Conservation (phyloP, 108 stramenopile genomes). For the Pseudonitzschia pungens region DNA sequence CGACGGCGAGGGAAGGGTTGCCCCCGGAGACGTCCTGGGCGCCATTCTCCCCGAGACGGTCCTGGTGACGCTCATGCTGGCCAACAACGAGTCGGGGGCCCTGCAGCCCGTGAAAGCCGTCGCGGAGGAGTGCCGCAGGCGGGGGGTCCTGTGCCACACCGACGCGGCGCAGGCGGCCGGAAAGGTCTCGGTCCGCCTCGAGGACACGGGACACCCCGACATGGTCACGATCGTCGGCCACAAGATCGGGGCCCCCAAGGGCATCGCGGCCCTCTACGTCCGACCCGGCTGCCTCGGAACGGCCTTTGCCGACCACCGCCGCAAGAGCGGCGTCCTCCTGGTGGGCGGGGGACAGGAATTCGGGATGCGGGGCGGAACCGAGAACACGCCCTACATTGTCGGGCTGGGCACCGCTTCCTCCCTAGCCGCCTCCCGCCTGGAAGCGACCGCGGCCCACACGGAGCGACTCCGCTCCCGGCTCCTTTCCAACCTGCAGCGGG, state of each 20-base stretch:
- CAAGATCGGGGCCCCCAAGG: conserved; percentile 89
- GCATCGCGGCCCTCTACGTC: conserved; percentile 91
- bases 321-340: conserved; percentile 49
- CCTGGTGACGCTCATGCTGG: conserved; percentile 95
- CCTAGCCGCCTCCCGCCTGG: conserved; percentile 35
- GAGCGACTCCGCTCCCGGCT: conserved; percentile 65
- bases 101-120: conserved; percentile 89
- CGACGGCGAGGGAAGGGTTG: conserved; percentile 74
- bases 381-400: conserved; percentile 92
- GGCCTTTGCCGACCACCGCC: conserved; percentile 5
- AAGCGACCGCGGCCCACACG: conserved; percentile 57
- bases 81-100: conserved; percentile 95
- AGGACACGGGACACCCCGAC: conserved; percentile 66
- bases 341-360: conserved; percentile 83
- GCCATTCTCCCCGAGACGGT: conserved; percentile 72
- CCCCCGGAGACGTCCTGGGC: conserved; percentile 51
- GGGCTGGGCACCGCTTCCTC: conserved; percentile 85
- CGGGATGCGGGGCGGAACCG: conserved; percentile 92
- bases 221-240: conserved; percentile 96
- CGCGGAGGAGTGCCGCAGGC: conserved; percentile 63
- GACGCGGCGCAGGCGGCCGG: conserved; percentile 89
- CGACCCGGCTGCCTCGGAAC: conserved; percentile 50
- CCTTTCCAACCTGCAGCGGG: conserved; percentile 42
- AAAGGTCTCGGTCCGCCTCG: conserved; percentile 72
- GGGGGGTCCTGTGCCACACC: conserved; percentile 87